Conservation (phyloP, 2,329 filamentous ascomycete species). For the Colletotrichum melonis region DNA sequence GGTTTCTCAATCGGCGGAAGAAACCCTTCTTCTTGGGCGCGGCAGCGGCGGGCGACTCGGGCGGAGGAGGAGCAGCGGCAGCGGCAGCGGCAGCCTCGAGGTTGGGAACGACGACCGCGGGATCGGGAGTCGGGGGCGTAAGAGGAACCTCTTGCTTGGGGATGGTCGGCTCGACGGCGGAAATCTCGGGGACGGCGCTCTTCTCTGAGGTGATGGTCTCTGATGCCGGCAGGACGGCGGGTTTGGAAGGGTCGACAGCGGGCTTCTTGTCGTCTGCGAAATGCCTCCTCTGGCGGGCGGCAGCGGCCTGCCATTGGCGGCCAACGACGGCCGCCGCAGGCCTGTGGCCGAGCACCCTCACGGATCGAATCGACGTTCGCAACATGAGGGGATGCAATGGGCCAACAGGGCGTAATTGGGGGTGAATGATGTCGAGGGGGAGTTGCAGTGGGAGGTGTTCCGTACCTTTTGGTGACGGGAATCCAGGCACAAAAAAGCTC, state of each 20-base stretch:
- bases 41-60: constrained; percentile 49
- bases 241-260: constrained; percentile 55
- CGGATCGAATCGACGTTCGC: constrained; percentile 75
- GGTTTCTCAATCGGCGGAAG: constrained; percentile 79
- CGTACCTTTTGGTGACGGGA: constrained; percentile 39
- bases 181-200: constrained; percentile 53
- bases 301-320: constrained; percentile 66
- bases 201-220: constrained; percentile 63
- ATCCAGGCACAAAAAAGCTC: constrained; percentile 52
- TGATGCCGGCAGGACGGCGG: constrained; percentile 64
- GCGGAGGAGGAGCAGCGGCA: constrained; percentile 40
- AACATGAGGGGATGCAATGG: constrained; percentile 70
- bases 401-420: constrained; percentile 49
- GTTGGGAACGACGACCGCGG: constrained; percentile 22
- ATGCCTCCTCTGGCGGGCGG: constrained; percentile 59
- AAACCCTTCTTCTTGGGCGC: constrained; percentile 70
- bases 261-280: constrained; percentile 67
- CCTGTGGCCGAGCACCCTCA: constrained; percentile 68
- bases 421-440: constrained; percentile 41
- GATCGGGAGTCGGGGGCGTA: constrained; percentile 48
- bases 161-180: constrained; percentile 51
- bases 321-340: constrained; percentile 62
- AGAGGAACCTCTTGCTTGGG: constrained; percentile 51
- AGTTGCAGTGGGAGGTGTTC: constrained; percentile 28
- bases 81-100: constrained; percentile 43